phyloP scores from a whole-genome alignment of 2,329 filamentous ascomycete genomes.

The Botrytis byssoidea region DNA sequence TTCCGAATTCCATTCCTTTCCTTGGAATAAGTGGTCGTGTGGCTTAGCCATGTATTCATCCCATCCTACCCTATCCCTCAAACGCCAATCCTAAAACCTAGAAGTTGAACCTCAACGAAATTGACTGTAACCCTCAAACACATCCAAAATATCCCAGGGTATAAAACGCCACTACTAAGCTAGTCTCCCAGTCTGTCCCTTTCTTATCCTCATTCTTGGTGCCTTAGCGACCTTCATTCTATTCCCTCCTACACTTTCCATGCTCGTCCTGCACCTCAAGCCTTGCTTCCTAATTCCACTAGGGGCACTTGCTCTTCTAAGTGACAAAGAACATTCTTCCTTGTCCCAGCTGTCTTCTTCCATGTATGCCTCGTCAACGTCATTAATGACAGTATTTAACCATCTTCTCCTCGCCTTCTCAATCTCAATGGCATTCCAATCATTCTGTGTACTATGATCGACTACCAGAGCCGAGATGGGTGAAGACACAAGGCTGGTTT shows the following conservation, averaged over 20 bases:
- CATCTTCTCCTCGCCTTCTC: constrained; percentile 7
- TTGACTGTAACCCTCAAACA: not conserved
- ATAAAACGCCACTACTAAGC: not conserved
- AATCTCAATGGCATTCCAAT: not conserved
- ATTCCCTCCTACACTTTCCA: not conserved
- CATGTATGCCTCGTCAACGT: constrained; percentile 10
- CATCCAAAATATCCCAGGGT: not conserved
- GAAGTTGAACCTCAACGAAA: not conserved
- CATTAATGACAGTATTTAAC: constrained; percentile 13
- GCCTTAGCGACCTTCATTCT: constrained; percentile 1
- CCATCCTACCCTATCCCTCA: not conserved
- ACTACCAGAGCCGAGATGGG: not conserved
- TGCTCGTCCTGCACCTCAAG: not conserved
- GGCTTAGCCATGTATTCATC: not conserved
- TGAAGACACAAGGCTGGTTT: not conserved
- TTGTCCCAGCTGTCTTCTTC: not conserved
- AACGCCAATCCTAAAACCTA: constrained; percentile 13
- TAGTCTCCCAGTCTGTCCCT: not conserved
- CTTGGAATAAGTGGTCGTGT: not conserved
- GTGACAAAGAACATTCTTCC: not conserved
- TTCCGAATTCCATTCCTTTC: not conserved
- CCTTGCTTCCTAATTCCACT: constrained; percentile 15
- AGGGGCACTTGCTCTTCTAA: constrained; percentile 15
- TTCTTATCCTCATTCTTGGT: constrained; percentile 18
- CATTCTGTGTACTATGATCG: not conserved